Base-by-base conservation (phyloP, 805 yeast species). In the Ogataea naganishii region DNA sequence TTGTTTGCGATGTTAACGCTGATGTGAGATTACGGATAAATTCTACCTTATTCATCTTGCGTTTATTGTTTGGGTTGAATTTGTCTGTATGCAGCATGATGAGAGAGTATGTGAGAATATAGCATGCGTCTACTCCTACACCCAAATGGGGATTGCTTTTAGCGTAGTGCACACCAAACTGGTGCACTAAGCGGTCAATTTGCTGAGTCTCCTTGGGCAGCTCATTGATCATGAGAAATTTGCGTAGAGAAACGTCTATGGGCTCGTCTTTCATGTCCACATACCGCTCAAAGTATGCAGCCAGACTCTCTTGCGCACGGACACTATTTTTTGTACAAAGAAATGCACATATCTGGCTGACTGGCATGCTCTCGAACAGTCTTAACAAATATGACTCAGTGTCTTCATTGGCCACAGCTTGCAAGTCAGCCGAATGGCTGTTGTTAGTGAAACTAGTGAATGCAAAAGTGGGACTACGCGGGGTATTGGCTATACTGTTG, bases 131-230 rank as follows among this genome's bases (percentile, higher is more conserved):
- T 2, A 42, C 40, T 12, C 49, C 46, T n/a, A 45, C 29, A 20
- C 59, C 67, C 8, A 61, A 30, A 7, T 44, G 46, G 0, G 60
- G 58, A 36, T 70, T 67, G 32, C 49, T 64, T 18, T 53, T 46
- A 35, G 62, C 63, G 48, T 73, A 81, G 15, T 67, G 61, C 18
- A 44, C 46, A 7, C 81, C 67, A 50, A 81, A 76, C 19, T 65
- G 65, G 30, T 68, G 70, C 23, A 81, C 53, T 4, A 78, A 64
- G 27, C 86, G 58, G 42, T 81, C 89, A 29, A 81, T 80, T 44
- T 81, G 88, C 46, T 80, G 89, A 0, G 84, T 60, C 44, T 81
- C 92, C 37, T 62, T 66, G 0, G 92, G 92, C 16, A 81, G 53
- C 31, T 72, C 72, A 33, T 73, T 64, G 27, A 64, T 54, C 58